Percentiles rank a stretch among this genome's conserved stretches.
These are phyloP conservation scores for Rhizopus microsporus DNA, from an alignment of 371 early-diverging fungal species.

Conservation along the genomic window DNA sequence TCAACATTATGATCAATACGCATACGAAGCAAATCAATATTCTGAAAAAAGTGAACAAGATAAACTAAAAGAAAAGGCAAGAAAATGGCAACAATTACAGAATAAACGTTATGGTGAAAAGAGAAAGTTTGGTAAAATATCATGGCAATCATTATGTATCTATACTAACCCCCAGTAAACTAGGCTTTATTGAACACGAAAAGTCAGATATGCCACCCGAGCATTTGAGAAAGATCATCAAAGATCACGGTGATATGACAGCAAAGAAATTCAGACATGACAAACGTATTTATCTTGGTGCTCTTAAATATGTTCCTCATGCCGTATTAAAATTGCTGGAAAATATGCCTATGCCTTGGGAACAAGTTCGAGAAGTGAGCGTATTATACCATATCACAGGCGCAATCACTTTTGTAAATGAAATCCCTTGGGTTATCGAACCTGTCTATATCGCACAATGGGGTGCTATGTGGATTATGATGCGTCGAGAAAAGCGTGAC, in stretches of 20 bases:
- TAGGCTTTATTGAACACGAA: slow-evolving; percentile 68
- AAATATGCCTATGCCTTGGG: slow-evolving; percentile 99
- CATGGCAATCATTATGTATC: background rate
- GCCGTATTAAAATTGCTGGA: slow-evolving; percentile 96
- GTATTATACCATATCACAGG: slow-evolving; percentile 98
- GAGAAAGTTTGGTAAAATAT: slow-evolving; percentile 82
- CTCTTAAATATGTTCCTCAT: slow-evolving; percentile 98
- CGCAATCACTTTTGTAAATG: slow-evolving; percentile 98
- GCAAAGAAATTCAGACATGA: slow-evolving; percentile 94
- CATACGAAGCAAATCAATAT: slow-evolving; percentile 38
- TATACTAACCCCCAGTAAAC: background rate
- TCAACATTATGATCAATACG: slow-evolving; percentile 40
- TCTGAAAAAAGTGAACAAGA: slow-evolving; percentile 49
- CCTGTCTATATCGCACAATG: slow-evolving; percentile 97
- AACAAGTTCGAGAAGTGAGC: slow-evolving; percentile 94
- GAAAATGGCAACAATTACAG: slow-evolving; percentile 92
- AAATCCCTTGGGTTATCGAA: slow-evolving; percentile 94
- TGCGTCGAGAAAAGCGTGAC: slow-evolving; percentile 98
- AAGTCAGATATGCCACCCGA: slow-evolving; percentile 98
- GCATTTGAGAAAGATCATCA: slow-evolving; percentile 95
- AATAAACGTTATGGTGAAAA: slow-evolving; percentile 91
- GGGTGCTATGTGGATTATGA: slow-evolving; percentile 99
- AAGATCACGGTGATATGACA: slow-evolving; percentile 99
- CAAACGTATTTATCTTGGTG: slow-evolving; percentile 96
- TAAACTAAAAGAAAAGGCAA: slow-evolving; percentile 74